These are phyloP conservation scores for Xylaria nigripes DNA, from an alignment of 495 filamentous ascomycete genomes.

Conservation along the genomic window DNA sequence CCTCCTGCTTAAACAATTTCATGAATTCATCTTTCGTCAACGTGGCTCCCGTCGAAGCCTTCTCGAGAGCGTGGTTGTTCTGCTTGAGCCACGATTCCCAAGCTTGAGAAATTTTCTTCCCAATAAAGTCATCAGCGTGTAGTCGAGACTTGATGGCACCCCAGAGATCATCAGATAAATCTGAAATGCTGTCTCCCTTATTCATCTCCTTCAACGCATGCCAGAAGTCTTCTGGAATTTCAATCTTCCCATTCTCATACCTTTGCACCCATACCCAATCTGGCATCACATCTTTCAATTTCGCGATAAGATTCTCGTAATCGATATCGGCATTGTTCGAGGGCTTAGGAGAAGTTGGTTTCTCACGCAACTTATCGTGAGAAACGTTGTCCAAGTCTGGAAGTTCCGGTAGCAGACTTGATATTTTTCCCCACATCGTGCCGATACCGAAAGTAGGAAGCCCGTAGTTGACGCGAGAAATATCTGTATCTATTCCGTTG, in stretches of 20 bases:
- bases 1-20: slow-evolving; percentile 13
- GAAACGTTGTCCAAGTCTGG: neutral
- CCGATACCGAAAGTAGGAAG: neutral
- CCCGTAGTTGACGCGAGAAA: neutral
- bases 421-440: slow-evolving; percentile 3
- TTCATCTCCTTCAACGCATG: slow-evolving; percentile 37
- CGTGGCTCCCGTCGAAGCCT: slow-evolving; percentile 14
- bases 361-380: neutral
- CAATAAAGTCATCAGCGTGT: slow-evolving; percentile 9
- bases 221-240: slow-evolving; percentile 49
- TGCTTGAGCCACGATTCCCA: slow-evolving; percentile 33
- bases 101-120: slow-evolving; percentile 11
- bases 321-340: neutral
- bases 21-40: slow-evolving; percentile 28
- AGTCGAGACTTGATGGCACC: slow-evolving; percentile 26
- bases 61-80: slow-evolving; percentile 26
- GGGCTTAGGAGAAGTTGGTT: neutral
- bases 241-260: slow-evolving; percentile 32
- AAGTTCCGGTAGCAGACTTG: slow-evolving; percentile 11
- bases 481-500: neutral
- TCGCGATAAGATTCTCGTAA: slow-evolving; percentile 15
- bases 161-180: slow-evolving; percentile 33
- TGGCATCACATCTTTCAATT: slow-evolving; percentile 30
- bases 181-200: slow-evolving; percentile 24
- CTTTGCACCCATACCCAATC: slow-evolving; percentile 30